Conservation (phyloP, 148 eudicot species). For the Silene conica region DNA sequence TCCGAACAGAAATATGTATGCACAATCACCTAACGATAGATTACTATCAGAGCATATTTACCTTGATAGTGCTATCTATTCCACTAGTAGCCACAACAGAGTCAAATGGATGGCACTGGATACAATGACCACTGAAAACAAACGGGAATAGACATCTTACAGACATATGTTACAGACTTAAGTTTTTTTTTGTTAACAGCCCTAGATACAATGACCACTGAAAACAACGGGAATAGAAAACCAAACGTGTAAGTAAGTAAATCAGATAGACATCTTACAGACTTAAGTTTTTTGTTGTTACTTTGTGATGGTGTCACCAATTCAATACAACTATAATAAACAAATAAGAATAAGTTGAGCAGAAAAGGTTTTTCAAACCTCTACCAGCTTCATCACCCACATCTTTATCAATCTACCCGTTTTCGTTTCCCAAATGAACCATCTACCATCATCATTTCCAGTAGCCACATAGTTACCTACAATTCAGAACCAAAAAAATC, state of each 20-base stretch:
- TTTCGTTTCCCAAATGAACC: constrained; percentile 98
- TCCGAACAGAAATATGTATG: background rate
- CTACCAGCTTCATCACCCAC: constrained; percentile 93
- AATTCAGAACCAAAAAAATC: constrained; percentile 3
- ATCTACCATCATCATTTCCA: constrained; percentile 98
- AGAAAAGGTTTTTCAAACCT: background rate
- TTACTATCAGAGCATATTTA: constrained; percentile 23
- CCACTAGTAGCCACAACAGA: constrained; percentile 93
- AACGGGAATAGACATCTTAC: no score
- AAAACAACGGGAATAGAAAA: constrained; percentile 13
- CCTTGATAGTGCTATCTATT: constrained; percentile 91
- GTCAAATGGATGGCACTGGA: constrained; percentile 93
- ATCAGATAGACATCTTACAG: background rate
- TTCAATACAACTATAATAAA: background rate
- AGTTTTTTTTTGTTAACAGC: no score
- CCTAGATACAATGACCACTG: constrained; percentile 97
- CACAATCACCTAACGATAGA: background rate
- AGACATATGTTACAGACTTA: no score
- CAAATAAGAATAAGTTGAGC: background rate
- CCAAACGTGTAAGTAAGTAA: background rate
- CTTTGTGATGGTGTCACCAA: background rate
- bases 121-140: no score
- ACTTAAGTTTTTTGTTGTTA: no score
- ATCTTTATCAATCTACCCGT: constrained; percentile 81
- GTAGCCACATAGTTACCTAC: constrained; percentile 92